Conservation (phyloP, 768 basidiomycete species). For the Pleurotus giganteus region DNA sequence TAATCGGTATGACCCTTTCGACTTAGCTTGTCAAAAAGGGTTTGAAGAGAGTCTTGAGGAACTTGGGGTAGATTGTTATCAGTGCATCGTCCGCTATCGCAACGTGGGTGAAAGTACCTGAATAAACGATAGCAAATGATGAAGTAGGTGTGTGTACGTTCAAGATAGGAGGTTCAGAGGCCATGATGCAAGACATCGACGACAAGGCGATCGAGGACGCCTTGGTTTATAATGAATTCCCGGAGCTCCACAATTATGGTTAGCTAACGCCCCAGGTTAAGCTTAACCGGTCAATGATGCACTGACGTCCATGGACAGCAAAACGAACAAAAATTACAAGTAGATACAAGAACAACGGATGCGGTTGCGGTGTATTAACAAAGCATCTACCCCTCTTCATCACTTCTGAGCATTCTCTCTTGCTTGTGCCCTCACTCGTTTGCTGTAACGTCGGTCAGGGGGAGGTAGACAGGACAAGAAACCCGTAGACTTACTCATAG, state of each 20-base stretch:
- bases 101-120: slow-evolving; percentile 44
- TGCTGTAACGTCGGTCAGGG: slow-evolving; percentile 39
- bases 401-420: slow-evolving; percentile 89
- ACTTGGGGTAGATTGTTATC: slow-evolving; percentile 38
- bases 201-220: too few relatives aligned
- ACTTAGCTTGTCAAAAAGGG: slow-evolving; percentile 70
- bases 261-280: too few relatives aligned
- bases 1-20: slow-evolving; percentile 61
- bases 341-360: neutral
- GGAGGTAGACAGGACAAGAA: neutral
- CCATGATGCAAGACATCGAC: slow-evolving; percentile 17
- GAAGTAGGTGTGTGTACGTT: slow-evolving; percentile 75
- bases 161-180: slow-evolving; percentile 45
- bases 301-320: neutral
- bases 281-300: too few relatives aligned
- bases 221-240: too few relatives aligned
- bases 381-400: too few relatives aligned
- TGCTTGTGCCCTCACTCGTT: slow-evolving; percentile 81
- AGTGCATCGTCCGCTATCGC: slow-evolving; percentile 3
- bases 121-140: slow-evolving; percentile 76
- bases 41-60: slow-evolving; percentile 61
- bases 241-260: too few relatives aligned
- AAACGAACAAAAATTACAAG: slow-evolving; percentile 6
- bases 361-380: too few relatives aligned
- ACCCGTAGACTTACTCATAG: slow-evolving; percentile 68